phyloP scores from a whole-genome alignment of 805 yeast genomes.

The Candida sphagnicola region DNA sequence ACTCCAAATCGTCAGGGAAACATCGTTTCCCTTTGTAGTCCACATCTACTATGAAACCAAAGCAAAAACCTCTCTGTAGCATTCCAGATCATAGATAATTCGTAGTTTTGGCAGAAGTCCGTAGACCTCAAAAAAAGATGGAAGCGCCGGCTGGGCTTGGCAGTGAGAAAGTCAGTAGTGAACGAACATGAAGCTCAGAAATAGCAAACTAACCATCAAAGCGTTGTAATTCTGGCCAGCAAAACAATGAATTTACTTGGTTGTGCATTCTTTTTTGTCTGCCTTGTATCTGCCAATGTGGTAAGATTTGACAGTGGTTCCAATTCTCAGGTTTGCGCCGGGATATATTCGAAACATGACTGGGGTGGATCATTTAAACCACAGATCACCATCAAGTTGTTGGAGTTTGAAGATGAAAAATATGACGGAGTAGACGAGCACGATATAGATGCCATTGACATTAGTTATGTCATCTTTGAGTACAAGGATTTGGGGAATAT shows the following conservation, averaged over 20 bases:
- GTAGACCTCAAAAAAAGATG: too few species aligned
- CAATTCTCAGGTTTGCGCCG: slow-evolving; percentile 73
- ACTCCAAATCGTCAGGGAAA: too few species aligned
- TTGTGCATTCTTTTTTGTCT: not conserved
- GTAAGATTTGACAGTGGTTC: slow-evolving; percentile 44
- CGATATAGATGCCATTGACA: slow-evolving; percentile 32
- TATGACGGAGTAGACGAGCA: slow-evolving; percentile 23
- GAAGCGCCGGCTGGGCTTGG: too few species aligned
- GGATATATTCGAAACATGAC: slow-evolving; percentile 82
- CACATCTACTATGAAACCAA: too few species aligned
- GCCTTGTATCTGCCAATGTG: slow-evolving; percentile 32
- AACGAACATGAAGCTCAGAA: too few species aligned
- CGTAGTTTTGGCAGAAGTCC: too few species aligned
- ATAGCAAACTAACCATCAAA: too few species aligned
- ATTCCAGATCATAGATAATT: too few species aligned
- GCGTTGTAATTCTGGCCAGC: not conserved
- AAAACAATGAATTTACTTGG: not conserved
- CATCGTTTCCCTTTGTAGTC: too few species aligned
- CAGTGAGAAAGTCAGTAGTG: too few species aligned
- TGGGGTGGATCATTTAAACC: slow-evolving; percentile 74
- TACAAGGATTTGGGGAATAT: slow-evolving; percentile 69
- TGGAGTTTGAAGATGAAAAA: slow-evolving; percentile 23
- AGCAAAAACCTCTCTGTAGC: too few species aligned
- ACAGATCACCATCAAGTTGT: slow-evolving; percentile 28
- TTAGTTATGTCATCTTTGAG: slow-evolving; percentile 78